Base-by-base conservation (phyloP, 192 early-diverging fungal species). In the Pilaira anomala region DNA sequence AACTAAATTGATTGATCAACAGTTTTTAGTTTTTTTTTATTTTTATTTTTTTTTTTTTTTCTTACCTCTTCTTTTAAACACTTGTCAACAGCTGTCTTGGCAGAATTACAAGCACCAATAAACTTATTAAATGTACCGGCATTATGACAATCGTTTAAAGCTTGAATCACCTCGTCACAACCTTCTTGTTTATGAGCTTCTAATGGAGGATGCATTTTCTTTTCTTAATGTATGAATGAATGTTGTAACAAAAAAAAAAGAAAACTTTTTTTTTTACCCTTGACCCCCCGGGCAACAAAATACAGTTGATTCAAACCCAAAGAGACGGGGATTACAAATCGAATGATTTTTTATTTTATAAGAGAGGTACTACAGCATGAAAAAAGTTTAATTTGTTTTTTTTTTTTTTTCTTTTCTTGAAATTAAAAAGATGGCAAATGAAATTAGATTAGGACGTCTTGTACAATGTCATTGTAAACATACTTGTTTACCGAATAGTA, bases 51-150 rank as follows among this genome's bases (percentile, higher is more conserved):
- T 54, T 8, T 16, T 7, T 22, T 26, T 26, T 5, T 16, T 28
- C 26, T 46, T 79, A 84, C 82, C 74, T 84, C 82, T 39, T 68
- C 63, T 36, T 75, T 74, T 30, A 84, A 63, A 65, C 82, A 84
- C 2, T 78, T 63, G 39, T 84, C 81, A 62, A 84, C 69, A 45
- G 73, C 68, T 45, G 51, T 30, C 50, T 84, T 84, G 30, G 81
- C 69, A 14, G 57, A 52, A 45, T 84, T 84, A 59, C 82, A 84
- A 13, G 63, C 30, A 30, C 82, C 82, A 66, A 81, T 69, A 61
- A 75, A 81, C 60, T 71, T 68, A 53, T 78, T 76, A 25, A 81
- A 76, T 46, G 81, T 66, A 24, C 74, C 75, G 25, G 75, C 67
- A 22, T 62, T 30, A 63, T 84, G 82, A 52, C 82, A 84, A 18